These are phyloP conservation scores for Apostasia shenzhenica DNA, from an alignment of 106 monocot genomes.

Conservation along the genomic window DNA sequence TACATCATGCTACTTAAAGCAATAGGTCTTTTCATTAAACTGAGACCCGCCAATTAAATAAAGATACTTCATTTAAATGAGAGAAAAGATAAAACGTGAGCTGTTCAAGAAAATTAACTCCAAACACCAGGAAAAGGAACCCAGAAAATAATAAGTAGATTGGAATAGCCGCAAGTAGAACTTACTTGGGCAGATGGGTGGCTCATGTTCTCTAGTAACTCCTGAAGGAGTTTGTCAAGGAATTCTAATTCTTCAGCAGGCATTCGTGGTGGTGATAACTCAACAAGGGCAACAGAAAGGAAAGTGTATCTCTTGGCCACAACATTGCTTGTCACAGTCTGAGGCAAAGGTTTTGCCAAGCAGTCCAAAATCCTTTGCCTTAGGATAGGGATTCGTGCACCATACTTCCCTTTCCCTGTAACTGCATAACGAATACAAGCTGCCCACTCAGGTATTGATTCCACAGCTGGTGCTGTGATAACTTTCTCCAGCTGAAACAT, in stretches of 20 bases:
- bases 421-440: constrained; percentile 95
- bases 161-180: neutral
- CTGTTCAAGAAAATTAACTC: no score
- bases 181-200: constrained; percentile 97
- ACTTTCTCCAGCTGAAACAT: constrained; percentile 63
- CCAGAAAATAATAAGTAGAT: neutral
- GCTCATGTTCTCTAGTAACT: constrained; percentile 73
- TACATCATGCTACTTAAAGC: no score
- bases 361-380: constrained; percentile 77
- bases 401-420: constrained; percentile 92
- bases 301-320: constrained; percentile 84
- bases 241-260: constrained; percentile 46
- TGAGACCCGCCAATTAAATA: no score
- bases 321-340: constrained; percentile 53
- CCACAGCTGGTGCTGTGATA: constrained; percentile 65
- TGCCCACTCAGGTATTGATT: constrained; percentile 93
- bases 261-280: constrained; percentile 76
- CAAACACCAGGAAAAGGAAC: no score
- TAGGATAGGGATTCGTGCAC: constrained; percentile 60
- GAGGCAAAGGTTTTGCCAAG: constrained; percentile 50
- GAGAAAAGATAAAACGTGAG: no score
- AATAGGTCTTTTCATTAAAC: no score
- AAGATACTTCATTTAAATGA: no score
- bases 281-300: constrained; percentile 63
- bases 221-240: constrained; percentile 59